Evolutionary conservation across 2,329 filamentous ascomycete genomes (phyloP), one percentile per base, ranked within the genome.

Genomic region (Botrytis deweyae): DNA sequence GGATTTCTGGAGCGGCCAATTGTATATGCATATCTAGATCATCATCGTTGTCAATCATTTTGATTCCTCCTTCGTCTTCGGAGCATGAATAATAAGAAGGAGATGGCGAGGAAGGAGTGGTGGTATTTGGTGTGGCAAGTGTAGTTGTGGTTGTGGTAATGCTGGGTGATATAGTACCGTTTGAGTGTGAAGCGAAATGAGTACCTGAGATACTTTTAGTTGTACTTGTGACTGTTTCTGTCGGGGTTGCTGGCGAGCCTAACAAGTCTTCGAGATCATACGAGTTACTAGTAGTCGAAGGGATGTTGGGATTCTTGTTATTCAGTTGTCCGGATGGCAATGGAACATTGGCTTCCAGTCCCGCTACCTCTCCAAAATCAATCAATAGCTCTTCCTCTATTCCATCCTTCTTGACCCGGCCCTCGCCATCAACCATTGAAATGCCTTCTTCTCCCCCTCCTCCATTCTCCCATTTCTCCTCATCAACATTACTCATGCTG

Each of bases 401-500:
- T 25, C 29, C 66, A 6, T 38, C n/a, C 49, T 69, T 29, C 22
- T 58, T 40, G 25, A 10, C 25, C 10, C 20, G 74, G 68, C 55
- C 70, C 69, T 52, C 73, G 44, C 6, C 74, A 61, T 42, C 72
- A 63, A 42, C 84, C 83, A 69, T 84, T 83, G 70, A 80, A 40
- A 62, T 62, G 2, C 36, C 59, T n/a, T 40, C 36, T 22, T 40
- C 59, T 62, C 36, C 33, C 12, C 81, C 58, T 80, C 79, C 73
- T 83, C 82, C 75, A 83, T 80, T n/a, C 80, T 79, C 14, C 86
- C 80, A 58, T 78, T 84, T 9, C 78, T 78, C 33, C 82, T 79
- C 73, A 89, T 85, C 70, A 93, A 81, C 78, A 92, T 89, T 77
- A 93, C 91, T 84, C 92, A 90, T 4, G 88, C 88, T 71, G 92